Percentiles rank a stretch among this genome's conserved stretches.
These are phyloP conservation scores for Dothistroma septosporum DNA, from an alignment of 2,329 filamentous ascomycete genomes.

Conservation along the genomic window DNA sequence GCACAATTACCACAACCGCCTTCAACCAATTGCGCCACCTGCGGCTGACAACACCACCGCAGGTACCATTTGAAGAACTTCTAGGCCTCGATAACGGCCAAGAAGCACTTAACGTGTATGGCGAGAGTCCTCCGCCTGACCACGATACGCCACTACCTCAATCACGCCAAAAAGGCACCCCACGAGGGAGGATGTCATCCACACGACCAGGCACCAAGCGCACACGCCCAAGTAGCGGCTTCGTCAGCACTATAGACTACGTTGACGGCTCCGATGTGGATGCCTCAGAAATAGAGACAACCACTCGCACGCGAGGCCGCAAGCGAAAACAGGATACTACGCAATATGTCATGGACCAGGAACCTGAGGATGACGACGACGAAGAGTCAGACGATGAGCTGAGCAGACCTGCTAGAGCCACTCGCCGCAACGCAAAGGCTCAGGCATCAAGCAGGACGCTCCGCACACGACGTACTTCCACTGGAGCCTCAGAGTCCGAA, in stretches of 20 bases:
- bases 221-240: constrained; percentile 15
- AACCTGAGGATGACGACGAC: constrained; percentile 24
- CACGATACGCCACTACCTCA: constrained; percentile 4
- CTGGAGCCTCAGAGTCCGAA: constrained; percentile 25
- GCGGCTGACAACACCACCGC: constrained; percentile 1
- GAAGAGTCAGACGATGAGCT: constrained; percentile 22
- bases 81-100: constrained; percentile 45
- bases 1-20: neutral
- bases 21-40: neutral
- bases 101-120: constrained; percentile 44
- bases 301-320: constrained; percentile 15
- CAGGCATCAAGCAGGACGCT: constrained; percentile 8
- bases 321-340: constrained; percentile 24
- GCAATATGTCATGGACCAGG: constrained; percentile 23
- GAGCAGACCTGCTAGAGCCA: constrained; percentile 11
- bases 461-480: constrained; percentile 15
- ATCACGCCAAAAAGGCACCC: constrained; percentile 1
- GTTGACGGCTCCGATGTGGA: constrained; percentile 26
- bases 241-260: constrained; percentile 30
- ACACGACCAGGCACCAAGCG: constrained; percentile 20
- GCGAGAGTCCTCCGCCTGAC: constrained; percentile 21
- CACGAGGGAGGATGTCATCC: constrained; percentile 24
- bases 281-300: constrained; percentile 17
- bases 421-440: constrained; percentile 17
- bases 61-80: constrained; percentile 48